These are phyloP conservation scores for Zymoseptoria brevis DNA, from an alignment of 2,329 filamentous ascomycete genomes.

Conservation along the genomic window DNA sequence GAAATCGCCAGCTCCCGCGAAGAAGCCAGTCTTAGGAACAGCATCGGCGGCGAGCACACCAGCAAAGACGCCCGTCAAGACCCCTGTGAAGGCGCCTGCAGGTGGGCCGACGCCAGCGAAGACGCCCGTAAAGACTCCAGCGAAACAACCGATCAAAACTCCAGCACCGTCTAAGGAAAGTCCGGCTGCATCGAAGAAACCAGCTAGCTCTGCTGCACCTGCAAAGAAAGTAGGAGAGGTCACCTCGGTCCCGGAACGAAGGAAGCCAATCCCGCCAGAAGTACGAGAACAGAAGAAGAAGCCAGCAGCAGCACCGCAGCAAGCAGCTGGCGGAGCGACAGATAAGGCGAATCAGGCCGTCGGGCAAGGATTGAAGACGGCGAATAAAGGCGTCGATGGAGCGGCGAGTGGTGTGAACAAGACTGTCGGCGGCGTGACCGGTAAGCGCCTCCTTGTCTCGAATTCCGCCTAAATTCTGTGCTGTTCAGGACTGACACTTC, in stretches of 20 bases:
- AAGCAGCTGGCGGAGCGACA: slow-evolving; percentile 18
- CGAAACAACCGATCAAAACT: slow-evolving; percentile 9
- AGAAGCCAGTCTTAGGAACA: slow-evolving; percentile 6
- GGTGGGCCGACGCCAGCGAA: slow-evolving; percentile 1
- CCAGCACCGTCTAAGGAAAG: slow-evolving; percentile 3
- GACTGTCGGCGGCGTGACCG: slow-evolving; percentile 22
- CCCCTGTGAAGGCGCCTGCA: slow-evolving; percentile 5
- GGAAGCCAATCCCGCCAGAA: slow-evolving; percentile 16
- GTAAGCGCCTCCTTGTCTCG: slow-evolving; percentile 16
- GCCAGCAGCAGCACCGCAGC: slow-evolving; percentile 15
- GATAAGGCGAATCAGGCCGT: slow-evolving; percentile 23
- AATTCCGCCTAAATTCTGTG: slow-evolving; percentile 5
- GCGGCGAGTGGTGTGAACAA: slow-evolving; percentile 19
- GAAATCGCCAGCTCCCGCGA: slow-evolving; percentile 7
- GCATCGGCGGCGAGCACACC: slow-evolving; percentile 4
- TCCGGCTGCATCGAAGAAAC: slow-evolving; percentile 16
- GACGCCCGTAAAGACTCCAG: slow-evolving; percentile 12
- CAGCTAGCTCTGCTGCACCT: slow-evolving; percentile 7
- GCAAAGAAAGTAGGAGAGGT: slow-evolving; percentile 14
- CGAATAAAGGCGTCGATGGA: slow-evolving; percentile 23
- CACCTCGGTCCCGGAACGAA: not conserved
- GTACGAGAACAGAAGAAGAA: slow-evolving; percentile 13
- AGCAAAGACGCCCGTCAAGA: slow-evolving; percentile 12
- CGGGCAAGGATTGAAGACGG: slow-evolving; percentile 17
- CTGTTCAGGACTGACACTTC: not conserved